Evolutionary conservation across 108 stramenopile species (phyloP), one percentile per base, ranked within the genome.

Genomic region (Skeletonema costatum): DNA sequence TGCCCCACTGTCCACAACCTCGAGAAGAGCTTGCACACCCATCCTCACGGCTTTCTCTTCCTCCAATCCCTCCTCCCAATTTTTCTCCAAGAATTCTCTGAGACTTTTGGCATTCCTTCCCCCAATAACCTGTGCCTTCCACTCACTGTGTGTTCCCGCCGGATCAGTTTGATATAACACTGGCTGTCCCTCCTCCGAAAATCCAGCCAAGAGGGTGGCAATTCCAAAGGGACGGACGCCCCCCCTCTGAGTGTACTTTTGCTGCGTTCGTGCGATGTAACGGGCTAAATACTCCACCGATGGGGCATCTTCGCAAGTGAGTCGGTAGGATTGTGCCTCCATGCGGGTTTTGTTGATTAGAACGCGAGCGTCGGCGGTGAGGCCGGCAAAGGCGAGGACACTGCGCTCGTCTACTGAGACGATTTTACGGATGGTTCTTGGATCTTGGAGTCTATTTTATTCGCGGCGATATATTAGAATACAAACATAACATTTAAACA

Each of bases 161-260:
- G 99, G 99, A 83, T 99, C 99, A 30, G 98, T 99, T 80, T 98
- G 93, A 77, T 94, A 98, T 70, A 97, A 76, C 67, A 90, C 85
- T 17, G 97, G 96, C 32, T 85, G 78, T 21, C 86, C 87, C 39
- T 92, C 91, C 61, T 87, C 90, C 56, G 84, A 80, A 77, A 97
- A 92, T 29, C 98, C 98, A 4, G 93, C 92, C 8, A 97, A 60
- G 38, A 97, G 84, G 38, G 93, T 90, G 48, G 97, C 95, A 60
- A 99, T 97, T 36, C 99, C 99, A 85, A 99, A 99, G 14, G 99
- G 99, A 59, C 99, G 94, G 29, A 99, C 98, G 19, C 99, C 99
- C 44, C 99, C 99, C 41, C 97, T 95, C 83, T 99, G 99, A 33
- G 99, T 99, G 89, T 99, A 99, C 72, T 87, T 82, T 82, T 99